These are phyloP conservation scores for Aristolochia contorta DNA, from an alignment of 164 flowering plant genomes.

Conservation along the genomic window DNA sequence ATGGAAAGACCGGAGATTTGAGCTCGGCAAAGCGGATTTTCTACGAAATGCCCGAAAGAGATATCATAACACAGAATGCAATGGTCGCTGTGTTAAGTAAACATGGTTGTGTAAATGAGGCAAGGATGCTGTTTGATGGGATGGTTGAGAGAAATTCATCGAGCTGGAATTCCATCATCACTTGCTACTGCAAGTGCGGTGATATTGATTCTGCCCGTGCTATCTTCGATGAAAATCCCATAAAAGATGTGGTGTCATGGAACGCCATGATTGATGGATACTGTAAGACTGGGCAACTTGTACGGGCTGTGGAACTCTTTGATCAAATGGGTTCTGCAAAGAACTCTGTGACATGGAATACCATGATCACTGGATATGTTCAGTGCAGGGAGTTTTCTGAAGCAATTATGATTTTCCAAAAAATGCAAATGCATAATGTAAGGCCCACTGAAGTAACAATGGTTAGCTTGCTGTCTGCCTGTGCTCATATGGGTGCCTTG, in stretches of 20 bases:
- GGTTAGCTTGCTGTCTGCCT: constrained; percentile 35
- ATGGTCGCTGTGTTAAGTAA: constrained; percentile 26
- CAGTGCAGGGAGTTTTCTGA: constrained; percentile 13
- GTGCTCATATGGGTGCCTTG: constrained; percentile 38
- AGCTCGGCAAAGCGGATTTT: constrained; percentile 26
- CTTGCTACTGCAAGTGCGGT: constrained; percentile 26
- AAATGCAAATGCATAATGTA: constrained; percentile 25
- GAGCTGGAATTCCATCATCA: constrained; percentile 36
- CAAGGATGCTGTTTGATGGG: constrained; percentile 24
- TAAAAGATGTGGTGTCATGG: constrained; percentile 34
- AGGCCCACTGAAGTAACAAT: constrained; percentile 32
- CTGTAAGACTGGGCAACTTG: constrained; percentile 17
- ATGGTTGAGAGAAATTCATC: constrained; percentile 22
- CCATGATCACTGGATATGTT: constrained; percentile 27
- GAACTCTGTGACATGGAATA: constrained; percentile 30
- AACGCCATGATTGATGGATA: constrained; percentile 38
- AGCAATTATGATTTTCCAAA: constrained; percentile 18
- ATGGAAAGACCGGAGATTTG: constrained; percentile 29
- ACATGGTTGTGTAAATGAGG: constrained; percentile 16
- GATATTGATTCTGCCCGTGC: constrained; percentile 19
- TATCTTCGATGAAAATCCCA: constrained; percentile 22
- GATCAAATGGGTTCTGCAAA: constrained; percentile 21
- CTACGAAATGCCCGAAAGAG: constrained; percentile 31
- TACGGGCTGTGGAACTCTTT: constrained; percentile 24
- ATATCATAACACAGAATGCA: constrained; percentile 30